Percentiles rank a stretch among this genome's conserved stretches.
Evolutionary conservation across 345 rosid genomes (phyloP).

Genomic region (Brassica nigra): DNA sequence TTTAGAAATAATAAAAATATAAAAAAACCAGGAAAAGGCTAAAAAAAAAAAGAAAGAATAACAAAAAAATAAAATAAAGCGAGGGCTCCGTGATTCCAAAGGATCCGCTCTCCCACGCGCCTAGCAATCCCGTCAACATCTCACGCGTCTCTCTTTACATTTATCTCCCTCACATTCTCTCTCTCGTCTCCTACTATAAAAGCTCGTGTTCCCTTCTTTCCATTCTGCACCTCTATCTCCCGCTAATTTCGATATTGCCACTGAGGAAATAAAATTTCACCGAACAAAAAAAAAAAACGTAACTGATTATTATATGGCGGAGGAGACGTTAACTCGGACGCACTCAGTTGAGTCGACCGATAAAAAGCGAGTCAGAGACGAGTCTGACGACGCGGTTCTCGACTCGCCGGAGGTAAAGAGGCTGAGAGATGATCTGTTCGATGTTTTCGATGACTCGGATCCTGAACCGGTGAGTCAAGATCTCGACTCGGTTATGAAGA

Average conservation of each 20-base stretch:
- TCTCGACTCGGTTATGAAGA: conserved; percentile 76
- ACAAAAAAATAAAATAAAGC: conserved; percentile 1
- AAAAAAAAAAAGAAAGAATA: background rate
- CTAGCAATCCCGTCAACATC: conserved; percentile 36
- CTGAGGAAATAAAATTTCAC: background rate
- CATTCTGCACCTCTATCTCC: conserved; percentile 41
- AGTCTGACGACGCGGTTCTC: conserved; percentile 32
- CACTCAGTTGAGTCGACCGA: conserved; percentile 22
- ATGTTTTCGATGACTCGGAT: conserved; percentile 61
- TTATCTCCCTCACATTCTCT: conserved; percentile 42
- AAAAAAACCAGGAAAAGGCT: conserved; percentile 18
- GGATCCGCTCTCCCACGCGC: conserved; percentile 60
- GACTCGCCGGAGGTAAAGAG: conserved; percentile 58
- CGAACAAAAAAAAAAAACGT: background rate
- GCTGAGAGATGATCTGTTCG: conserved; percentile 61
- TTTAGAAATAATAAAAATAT: background rate
- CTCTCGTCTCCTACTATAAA: conserved; percentile 51
- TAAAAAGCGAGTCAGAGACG: conserved; percentile 58
- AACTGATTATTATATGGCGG: conserved; percentile 44
- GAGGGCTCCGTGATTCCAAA: conserved; percentile 58
- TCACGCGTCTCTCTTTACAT: conserved; percentile 36
- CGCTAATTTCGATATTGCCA: conserved; percentile 24
- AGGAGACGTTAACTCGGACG: conserved; percentile 5
- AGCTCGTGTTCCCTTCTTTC: conserved; percentile 40
- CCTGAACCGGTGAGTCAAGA: conserved; percentile 57